Base-by-base conservation (phyloP, 345 rosid genomes). In the Populus tremula region DNA sequence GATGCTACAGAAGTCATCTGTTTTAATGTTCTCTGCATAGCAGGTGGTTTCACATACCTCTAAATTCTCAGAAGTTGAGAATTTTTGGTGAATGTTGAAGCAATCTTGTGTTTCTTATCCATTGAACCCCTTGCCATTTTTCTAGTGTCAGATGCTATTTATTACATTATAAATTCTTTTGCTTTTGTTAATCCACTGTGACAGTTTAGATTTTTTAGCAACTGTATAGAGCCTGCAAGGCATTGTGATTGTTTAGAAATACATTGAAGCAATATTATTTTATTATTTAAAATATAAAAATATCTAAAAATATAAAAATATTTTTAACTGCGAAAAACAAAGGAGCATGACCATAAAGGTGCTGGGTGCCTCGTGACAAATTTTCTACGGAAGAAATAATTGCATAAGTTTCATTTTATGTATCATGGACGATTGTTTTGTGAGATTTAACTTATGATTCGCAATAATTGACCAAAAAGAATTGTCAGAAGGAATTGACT, bases 91-190 rank as follows among this genome's bases (percentile, higher is more conserved):
- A 20, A 61, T 61, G 0, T 65, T 41, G 41, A 33, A 65, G 43
- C 72, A 76, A 50, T 76, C 53, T 76, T 23, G 61, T 54, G 63
- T 59, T 59, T 59, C 63, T 59, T 9, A n/a, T 59, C 14, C 25
- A 59, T 56, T n/a, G 67, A 75, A 66, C 66, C 23, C 31, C 35
- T 27, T 45, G 35, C 74, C 74, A 77, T 31, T 77, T 69, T 69
- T 77, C 31, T 38, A 53, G 75, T 79, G 70, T 70, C 61, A 54
- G 67, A 18, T 41, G 14, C 33, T 79, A 38, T 38, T 70, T 62
- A 25, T 67, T 67, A 43, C 61, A 3, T 69, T 43, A 73, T 61
- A 25, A 27, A 36, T 45, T 23, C 41, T 65, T 31, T 18, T 47
- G 67, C 27, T 17, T 1, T 65, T 47, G 43, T 14, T 75, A 47